Evolutionary conservation across 257 asterid species (phyloP).

Genomic region (Oldenlandia corymbosa): DNA sequence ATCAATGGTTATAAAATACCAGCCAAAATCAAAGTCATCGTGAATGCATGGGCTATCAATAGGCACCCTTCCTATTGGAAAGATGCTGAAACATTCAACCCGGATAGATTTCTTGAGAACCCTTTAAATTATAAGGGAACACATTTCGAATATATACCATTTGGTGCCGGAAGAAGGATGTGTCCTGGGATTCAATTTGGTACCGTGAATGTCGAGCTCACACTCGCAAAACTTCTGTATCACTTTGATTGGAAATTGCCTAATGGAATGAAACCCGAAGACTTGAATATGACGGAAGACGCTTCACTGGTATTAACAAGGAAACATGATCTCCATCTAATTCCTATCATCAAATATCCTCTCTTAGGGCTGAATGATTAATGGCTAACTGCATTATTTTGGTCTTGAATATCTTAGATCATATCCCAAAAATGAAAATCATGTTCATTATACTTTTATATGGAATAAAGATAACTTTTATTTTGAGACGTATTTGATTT

Average conservation of each 20-base stretch:
- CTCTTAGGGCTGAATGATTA: no score
- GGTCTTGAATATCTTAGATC: no score
- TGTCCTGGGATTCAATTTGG: constrained; percentile 12
- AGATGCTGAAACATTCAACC: background rate
- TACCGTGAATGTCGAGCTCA: background rate
- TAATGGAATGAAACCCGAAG: background rate
- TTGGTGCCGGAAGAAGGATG: constrained; percentile 13
- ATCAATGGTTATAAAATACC: background rate
- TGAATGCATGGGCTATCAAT: background rate
- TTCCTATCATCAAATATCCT: background rate
- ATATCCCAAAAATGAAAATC: no score
- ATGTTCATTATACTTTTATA: no score
- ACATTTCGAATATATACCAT: constrained; percentile 12
- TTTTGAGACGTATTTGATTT: no score
- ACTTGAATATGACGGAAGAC: background rate
- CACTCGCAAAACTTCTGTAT: constrained; percentile 1
- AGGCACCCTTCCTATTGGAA: background rate
- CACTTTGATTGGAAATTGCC: constrained; percentile 10
- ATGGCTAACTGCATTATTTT: no score
- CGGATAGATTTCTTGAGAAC: constrained; percentile 11
- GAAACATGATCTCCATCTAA: background rate
- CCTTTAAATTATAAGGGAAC: constrained; percentile 5
- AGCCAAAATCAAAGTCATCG: background rate
- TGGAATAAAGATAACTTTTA: no score
- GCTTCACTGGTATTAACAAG: background rate